Conservation (phyloP, 441 rosid species). For the Bruguiera hainesii region DNA sequence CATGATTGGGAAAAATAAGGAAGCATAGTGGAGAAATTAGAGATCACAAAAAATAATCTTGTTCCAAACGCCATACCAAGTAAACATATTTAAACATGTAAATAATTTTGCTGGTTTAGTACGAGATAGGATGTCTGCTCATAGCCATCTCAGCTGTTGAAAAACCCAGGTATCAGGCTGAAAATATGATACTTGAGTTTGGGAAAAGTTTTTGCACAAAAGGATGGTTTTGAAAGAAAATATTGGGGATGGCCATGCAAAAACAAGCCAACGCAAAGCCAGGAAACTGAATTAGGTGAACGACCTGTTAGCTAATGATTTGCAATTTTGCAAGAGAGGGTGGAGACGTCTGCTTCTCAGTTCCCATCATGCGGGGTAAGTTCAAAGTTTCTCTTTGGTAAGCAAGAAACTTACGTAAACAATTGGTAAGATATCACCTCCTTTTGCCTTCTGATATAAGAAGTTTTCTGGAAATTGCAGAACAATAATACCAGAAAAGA, state of each 20-base stretch:
- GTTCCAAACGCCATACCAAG: too few species aligned
- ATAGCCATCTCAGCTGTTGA: too few species aligned
- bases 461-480: conserved; percentile 2
- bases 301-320: neutral
- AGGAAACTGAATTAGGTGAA: neutral
- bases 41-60: too few species aligned
- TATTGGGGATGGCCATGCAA: neutral
- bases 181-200: too few species aligned
- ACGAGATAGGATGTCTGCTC: too few species aligned
- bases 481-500: neutral
- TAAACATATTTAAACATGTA: too few species aligned
- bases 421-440: conserved; percentile 27
- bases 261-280: neutral
- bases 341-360: conserved; percentile 6
- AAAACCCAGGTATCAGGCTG: too few species aligned
- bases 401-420: conserved; percentile 10
- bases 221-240: neutral
- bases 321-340: neutral
- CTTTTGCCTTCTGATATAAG: conserved; percentile 48
- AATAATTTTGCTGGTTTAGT: too few species aligned
- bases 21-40: too few species aligned
- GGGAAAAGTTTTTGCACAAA: neutral
- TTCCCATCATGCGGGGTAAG: conserved; percentile 2
- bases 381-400: conserved; percentile 30
- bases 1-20: neutral